Evolutionary conservation across 495 filamentous ascomycete genomes (phyloP).

Genomic region (Xylaria bambusicola): DNA sequence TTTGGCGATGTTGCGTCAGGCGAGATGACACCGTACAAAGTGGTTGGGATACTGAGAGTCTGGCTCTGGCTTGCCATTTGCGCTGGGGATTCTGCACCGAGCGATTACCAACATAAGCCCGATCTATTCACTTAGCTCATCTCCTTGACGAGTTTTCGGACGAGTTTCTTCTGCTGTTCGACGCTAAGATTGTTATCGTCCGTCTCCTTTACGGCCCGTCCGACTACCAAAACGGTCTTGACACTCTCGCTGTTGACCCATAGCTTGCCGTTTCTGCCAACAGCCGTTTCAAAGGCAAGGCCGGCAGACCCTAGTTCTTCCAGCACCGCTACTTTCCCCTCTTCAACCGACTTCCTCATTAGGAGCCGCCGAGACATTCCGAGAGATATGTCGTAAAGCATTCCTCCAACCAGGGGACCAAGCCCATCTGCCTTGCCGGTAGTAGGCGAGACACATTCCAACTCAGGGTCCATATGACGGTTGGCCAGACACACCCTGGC

Average conservation of each 20-base stretch:
- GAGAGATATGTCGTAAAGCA: slow-evolving; percentile 78
- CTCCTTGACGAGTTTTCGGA: slow-evolving; percentile 60
- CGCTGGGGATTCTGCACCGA: neutral
- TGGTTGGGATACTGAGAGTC: neutral
- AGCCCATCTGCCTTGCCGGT: slow-evolving; percentile 90
- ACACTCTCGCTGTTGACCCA: slow-evolving; percentile 80
- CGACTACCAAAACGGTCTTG: slow-evolving; percentile 70
- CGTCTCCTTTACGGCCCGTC: slow-evolving; percentile 74
- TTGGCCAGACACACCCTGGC: slow-evolving; percentile 75
- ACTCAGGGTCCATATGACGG: slow-evolving; percentile 81
- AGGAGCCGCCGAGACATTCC: slow-evolving; percentile 79
- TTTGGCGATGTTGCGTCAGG: neutral
- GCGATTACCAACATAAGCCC: slow-evolving; percentile 9
- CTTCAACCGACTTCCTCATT: slow-evolving; percentile 62
- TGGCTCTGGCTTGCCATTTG: neutral
- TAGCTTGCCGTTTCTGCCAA: slow-evolving; percentile 89
- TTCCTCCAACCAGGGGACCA: slow-evolving; percentile 82
- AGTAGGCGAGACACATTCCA: slow-evolving; percentile 81
- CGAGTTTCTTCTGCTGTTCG: slow-evolving; percentile 79
- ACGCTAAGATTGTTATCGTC: slow-evolving; percentile 67
- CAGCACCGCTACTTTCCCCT: slow-evolving; percentile 70
- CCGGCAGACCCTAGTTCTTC: slow-evolving; percentile 80
- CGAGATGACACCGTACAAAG: neutral
- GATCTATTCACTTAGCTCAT: slow-evolving; percentile 45
- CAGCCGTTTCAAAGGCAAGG: slow-evolving; percentile 86